Percentiles rank a stretch among this genome's conserved stretches.
Conservation (phyloP, 1,284 basidiomycete genomes). For the Cutaneotrichosporon daszewskae region DNA sequence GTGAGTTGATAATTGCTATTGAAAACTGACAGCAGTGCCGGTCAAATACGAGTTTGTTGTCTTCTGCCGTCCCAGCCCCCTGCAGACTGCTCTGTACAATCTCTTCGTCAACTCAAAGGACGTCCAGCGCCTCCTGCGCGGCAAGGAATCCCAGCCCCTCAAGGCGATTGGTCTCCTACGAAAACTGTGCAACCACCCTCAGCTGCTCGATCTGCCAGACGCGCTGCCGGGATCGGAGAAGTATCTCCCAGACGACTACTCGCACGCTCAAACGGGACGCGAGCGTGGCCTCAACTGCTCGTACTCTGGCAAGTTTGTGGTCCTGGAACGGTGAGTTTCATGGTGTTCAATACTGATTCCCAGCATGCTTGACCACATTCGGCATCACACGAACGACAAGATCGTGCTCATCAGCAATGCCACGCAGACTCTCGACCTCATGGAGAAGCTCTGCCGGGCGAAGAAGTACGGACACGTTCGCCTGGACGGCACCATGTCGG, state of each 20-base stretch:
- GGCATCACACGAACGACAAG: conserved; percentile 81
- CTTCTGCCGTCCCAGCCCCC: conserved; percentile 82
- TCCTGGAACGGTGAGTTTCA: conserved; percentile 71
- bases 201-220: conserved; percentile 77
- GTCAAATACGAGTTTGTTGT: conserved; percentile 99
- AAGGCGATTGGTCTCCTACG: conserved; percentile 96
- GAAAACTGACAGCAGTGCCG: conserved; percentile 60
- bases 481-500: conserved; percentile 88
- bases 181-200: conserved; percentile 97
- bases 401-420: conserved; percentile 99
- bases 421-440: conserved; percentile 92
- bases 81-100: conserved; percentile 84
- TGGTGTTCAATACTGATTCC: neutral
- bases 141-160: conserved; percentile 87
- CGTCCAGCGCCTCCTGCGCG: conserved; percentile 84
- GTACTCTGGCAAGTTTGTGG: conserved; percentile 88
- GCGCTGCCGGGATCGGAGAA: conserved; percentile 81
- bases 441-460: conserved; percentile 75
- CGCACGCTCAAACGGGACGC: conserved; percentile 39
- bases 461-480: conserved; percentile 93
- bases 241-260: conserved; percentile 74
- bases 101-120: conserved; percentile 92
- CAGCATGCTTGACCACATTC: conserved; percentile 79
- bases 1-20: conserved; percentile 53
- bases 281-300: conserved; percentile 61